Evolutionary conservation across 768 basidiomycete species (phyloP).

Genomic region (Tephrocybe sp.): DNA sequence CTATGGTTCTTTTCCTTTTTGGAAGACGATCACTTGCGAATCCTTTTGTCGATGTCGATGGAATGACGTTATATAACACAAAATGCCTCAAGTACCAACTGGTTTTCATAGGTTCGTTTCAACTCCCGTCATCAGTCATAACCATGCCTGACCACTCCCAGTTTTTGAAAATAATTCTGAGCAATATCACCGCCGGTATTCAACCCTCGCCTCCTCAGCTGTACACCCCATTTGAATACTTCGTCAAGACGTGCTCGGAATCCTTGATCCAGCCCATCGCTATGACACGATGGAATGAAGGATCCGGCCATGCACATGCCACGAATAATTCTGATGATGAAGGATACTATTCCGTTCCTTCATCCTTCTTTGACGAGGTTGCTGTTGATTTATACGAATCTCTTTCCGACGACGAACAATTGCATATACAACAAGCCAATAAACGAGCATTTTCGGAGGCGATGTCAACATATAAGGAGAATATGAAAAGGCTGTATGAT

Average conservation of each 20-base stretch:
- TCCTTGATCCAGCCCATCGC: background rate
- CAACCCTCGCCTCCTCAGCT: constrained; percentile 2
- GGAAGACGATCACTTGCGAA: too few relatives aligned
- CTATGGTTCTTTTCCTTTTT: too few relatives aligned
- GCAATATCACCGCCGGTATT: background rate
- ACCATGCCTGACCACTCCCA: constrained; percentile 1
- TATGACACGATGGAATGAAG: background rate
- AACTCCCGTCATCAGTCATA: background rate
- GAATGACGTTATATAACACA: too few relatives aligned
- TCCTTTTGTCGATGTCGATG: too few relatives aligned
- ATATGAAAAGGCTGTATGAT: constrained; percentile 1
- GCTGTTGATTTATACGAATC: background rate
- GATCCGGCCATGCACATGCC: too few relatives aligned
- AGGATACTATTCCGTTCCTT: background rate
- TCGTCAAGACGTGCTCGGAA: background rate
- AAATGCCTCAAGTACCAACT: too few relatives aligned
- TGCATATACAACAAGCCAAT: background rate
- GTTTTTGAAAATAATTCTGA: background rate
- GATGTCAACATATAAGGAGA: background rate
- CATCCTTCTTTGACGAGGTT: background rate
- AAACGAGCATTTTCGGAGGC: background rate
- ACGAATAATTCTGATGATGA: background rate
- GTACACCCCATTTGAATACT: background rate
- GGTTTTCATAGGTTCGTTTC: too few relatives aligned
- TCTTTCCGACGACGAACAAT: background rate